Percentiles rank a stretch among this genome's conserved stretches.
Evolutionary conservation across 306 rosid species (phyloP).

Genomic region (Argentina anserina): DNA sequence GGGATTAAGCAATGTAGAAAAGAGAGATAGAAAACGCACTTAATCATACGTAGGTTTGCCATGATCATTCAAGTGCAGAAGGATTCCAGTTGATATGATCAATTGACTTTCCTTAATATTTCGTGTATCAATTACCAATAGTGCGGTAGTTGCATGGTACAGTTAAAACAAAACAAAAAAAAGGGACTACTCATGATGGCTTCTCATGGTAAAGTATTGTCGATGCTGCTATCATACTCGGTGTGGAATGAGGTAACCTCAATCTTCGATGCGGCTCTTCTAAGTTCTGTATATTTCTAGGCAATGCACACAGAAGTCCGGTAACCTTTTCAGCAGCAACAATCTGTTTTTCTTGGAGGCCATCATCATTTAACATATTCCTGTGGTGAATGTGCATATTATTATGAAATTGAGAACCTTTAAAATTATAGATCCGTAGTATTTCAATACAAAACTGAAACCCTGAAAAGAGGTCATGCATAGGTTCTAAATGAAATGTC

Average conservation of each 20-base stretch:
- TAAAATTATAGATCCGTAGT: background rate
- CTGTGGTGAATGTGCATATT: constrained; percentile 33
- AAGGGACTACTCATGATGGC: background rate
- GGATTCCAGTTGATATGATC: too few species aligned
- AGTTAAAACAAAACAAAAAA: too few species aligned
- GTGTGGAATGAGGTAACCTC: constrained; percentile 31
- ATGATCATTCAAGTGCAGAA: too few species aligned
- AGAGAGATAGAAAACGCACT: too few species aligned
- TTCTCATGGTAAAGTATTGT: constrained; percentile 48
- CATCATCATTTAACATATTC: constrained; percentile 40
- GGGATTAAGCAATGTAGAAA: too few species aligned
- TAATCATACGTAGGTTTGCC: too few species aligned
- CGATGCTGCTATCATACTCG: constrained; percentile 73
- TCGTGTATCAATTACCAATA: too few species aligned
- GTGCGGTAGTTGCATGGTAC: too few species aligned
- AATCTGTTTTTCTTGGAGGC: constrained; percentile 54
- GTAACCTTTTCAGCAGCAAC: constrained; percentile 56
- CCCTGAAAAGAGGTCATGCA: background rate
- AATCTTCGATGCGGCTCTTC: constrained; percentile 19
- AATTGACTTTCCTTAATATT: too few species aligned
- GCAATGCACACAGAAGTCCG: constrained; percentile 54
- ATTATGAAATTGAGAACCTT: background rate
- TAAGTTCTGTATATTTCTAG: constrained; percentile 22
- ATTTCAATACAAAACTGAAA: background rate
- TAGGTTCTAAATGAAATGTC: background rate